Base-by-base conservation (phyloP, 2,329 filamentous ascomycete genomes). In the Fusarium napiforme region DNA sequence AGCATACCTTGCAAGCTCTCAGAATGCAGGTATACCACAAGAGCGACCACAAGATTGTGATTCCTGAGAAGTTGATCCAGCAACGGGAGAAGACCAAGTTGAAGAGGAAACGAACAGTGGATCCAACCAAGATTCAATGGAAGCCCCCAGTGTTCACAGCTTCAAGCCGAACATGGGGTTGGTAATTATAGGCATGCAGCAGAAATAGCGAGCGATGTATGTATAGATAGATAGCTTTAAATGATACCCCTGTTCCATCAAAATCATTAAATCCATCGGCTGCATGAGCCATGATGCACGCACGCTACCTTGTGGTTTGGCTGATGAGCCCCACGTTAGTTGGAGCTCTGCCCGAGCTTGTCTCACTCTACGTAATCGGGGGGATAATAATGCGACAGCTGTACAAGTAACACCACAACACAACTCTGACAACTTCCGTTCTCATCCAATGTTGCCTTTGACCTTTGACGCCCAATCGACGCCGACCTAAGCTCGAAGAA, bases 11-110 rank as follows among this genome's bases (percentile, higher is more conserved):
- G 58, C 95, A 98, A 80, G 95, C 95, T 64, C 86, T 98, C 69
- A 96, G 96, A 81, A 97, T 99, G 93, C 90, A 98, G 80, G 90
- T 96, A 50, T 98, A 98, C 80, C 94, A 95, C 78, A 97, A 97
- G 86, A 95, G 95, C 74, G 95, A 97, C 79, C 96, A 98, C 86
- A 96, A 98, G 81, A 93, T 99, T 76, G 94, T 98, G 30, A 87
- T 99, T 37, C 95, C 96, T 0, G 93, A 96, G 72, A 91, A 93
- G 67, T 88, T 97, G 58, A 87, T 98, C 64, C 88, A 92, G 81
- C 90, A 93, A 78, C 88, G 93, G 73, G 93, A 95, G 76, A 97
- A 94, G 83, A 90, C 93, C 74, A 95, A 93, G 83, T 80, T 89
- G 60, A 98, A 97, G 83, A 90, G 92, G 67, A 92, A 92, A 81